Base-by-base conservation (phyloP, 2,329 filamentous ascomycete genomes). In the Tolypocladium tundrense region DNA sequence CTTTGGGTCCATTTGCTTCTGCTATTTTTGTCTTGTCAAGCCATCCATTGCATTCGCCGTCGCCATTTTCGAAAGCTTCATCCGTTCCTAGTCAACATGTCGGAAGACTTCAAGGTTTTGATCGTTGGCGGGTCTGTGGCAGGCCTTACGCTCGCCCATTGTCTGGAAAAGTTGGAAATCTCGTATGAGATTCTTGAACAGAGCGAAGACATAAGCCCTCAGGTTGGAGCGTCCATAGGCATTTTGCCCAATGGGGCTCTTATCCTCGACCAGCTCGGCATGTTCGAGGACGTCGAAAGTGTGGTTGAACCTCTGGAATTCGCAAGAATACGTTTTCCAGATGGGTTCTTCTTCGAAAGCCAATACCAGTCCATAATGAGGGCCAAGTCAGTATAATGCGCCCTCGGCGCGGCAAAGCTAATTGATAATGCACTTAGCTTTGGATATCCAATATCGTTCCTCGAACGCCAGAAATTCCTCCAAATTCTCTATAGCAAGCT, bases 141-240 rank as follows among this genome's bases (percentile, higher is more conserved):
- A 3, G 80, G 80, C 5, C 60, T 67, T 3, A 57, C 63, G 2
- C 58, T 67, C 37, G 65, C 66, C 11, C 55, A 62, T 51, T 72
- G 73, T 58, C 72, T 83, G 1, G 72, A 81, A 56, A 64, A 65
- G 31, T 67, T 73, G 21, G 67, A 64, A 21, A 75, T 83, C 54
- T 73, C 80, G 58, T 82, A 75, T 63, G 61, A 78, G 8, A 61
- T 83, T 1, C 72, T 83, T 0, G 80, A 83, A 60, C 66, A 69
- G 1, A 69, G 75, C 51, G 50, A 61, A 0, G 64, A 72, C 0
- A 73, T 81, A 33, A 72, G 73, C 1, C 77, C 79, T 0, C 68
- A 74, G 41, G 67, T 75, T 0, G 80, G 80, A 1, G 78, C 78
- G 0, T 74, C 71, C 9, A 77, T 84, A 41, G 77, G 71, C 1